Evolutionary conservation across 1,284 basidiomycete genomes (phyloP).

Genomic region (Irpex sp.): DNA sequence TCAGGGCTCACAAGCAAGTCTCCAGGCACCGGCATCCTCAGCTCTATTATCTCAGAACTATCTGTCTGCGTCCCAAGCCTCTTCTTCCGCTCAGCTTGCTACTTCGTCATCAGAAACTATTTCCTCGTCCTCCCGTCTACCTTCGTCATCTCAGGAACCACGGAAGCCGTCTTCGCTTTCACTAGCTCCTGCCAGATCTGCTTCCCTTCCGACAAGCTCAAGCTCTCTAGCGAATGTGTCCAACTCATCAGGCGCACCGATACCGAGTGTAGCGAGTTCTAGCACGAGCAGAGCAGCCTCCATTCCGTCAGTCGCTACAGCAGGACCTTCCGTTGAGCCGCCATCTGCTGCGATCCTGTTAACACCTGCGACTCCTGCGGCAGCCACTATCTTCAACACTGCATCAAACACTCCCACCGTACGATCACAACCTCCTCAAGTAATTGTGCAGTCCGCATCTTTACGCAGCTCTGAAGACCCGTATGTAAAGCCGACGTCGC

Average conservation of each 20-base stretch:
- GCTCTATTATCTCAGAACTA: conserved; percentile 13
- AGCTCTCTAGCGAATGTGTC: conserved; percentile 14
- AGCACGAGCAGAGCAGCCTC: background rate
- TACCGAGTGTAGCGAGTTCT: background rate
- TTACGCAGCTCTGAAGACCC: background rate
- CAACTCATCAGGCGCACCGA: background rate
- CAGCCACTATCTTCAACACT: background rate
- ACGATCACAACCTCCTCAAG: conserved; percentile 5
- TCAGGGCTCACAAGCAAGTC: conserved; percentile 18
- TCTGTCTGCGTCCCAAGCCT: conserved; percentile 17
- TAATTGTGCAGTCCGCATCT: conserved; percentile 12
- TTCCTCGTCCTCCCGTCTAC: conserved; percentile 6
- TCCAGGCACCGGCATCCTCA: conserved; percentile 14
- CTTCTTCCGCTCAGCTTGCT: conserved; percentile 15
- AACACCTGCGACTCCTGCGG: background rate
- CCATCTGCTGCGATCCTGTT: background rate
- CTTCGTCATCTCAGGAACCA: conserved; percentile 2
- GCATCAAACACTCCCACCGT: background rate
- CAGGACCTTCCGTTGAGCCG: conserved; percentile 5
- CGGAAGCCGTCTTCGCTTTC: conserved; percentile 19
- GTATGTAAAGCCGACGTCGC: background rate
- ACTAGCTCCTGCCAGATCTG: conserved; percentile 5
- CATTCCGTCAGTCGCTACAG: background rate
- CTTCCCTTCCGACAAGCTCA: conserved; percentile 8
- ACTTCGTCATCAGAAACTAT: conserved; percentile 9